These are phyloP conservation scores for Hydnum rufescens DNA, from an alignment of 768 basidiomycete genomes.

Conservation along the genomic window DNA sequence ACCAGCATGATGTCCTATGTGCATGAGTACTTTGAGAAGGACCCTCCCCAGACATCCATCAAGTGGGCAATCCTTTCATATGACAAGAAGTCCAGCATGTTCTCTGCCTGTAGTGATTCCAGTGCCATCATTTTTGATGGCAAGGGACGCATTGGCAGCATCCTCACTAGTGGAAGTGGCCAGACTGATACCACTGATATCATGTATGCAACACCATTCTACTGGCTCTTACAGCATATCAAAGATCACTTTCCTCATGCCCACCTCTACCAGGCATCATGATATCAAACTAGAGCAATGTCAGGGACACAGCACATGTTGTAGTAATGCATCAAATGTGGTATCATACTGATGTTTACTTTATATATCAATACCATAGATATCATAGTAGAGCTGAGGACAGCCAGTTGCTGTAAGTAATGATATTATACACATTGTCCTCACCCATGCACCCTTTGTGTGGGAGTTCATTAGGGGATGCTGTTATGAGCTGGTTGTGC, in stretches of 20 bases:
- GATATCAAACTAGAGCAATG: not conserved
- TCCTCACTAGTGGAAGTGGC: constrained; percentile 21
- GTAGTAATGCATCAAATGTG: no score
- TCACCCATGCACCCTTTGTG: no score
- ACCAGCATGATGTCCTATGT: constrained; percentile 17
- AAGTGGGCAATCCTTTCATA: constrained; percentile 18
- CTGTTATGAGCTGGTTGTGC: no score
- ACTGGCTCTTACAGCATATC: constrained; percentile 17
- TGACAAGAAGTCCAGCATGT: constrained; percentile 16
- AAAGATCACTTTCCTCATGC: constrained; percentile 15
- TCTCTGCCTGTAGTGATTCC: constrained; percentile 22
- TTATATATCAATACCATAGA: no score
- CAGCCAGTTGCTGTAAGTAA: no score
- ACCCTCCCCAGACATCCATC: constrained; percentile 13
- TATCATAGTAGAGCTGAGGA: no score
- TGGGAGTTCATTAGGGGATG: no score
- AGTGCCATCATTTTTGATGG: constrained; percentile 20
- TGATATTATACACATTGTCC: no score
- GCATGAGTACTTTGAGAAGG: constrained; percentile 12
- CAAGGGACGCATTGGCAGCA: constrained; percentile 19
- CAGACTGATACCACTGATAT: constrained; percentile 17
- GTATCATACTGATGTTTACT: no score
- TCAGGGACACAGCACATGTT: not conserved
- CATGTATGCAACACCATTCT: constrained; percentile 25
- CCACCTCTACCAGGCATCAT: constrained; percentile 4